Conservation (phyloP, 2,329 filamentous ascomycete genomes). For the Falciphora oryzae region DNA sequence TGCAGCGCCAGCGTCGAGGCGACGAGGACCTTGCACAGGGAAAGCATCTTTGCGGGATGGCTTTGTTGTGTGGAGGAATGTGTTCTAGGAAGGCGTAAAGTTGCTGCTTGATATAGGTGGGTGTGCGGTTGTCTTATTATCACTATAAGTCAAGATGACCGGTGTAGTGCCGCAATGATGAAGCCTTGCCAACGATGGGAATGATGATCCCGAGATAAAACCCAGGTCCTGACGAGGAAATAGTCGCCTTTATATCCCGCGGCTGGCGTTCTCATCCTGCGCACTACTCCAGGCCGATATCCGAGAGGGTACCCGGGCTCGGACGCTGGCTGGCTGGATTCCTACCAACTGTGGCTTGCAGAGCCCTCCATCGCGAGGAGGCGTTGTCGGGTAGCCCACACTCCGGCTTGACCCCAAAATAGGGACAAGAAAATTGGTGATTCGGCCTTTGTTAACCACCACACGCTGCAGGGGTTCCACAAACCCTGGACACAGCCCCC, state of each 20-base stretch:
- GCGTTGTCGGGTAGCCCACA: not conserved
- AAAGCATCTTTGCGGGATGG: slow-evolving; percentile 11
- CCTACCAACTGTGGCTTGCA: not conserved
- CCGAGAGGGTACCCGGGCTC: not conserved
- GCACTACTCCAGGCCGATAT: not conserved
- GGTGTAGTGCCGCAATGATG: not conserved
- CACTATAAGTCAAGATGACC: not conserved
- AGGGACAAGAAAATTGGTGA: not conserved
- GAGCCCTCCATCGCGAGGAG: not conserved
- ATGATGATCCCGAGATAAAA: not conserved
- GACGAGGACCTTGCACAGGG: slow-evolving; percentile 7
- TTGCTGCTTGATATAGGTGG: not conserved
- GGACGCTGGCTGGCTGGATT: not conserved
- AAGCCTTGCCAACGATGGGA: too few species aligned
- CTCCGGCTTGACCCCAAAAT: not conserved
- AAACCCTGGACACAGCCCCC: not conserved
- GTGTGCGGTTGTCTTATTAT: too few species aligned
- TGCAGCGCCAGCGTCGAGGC: slow-evolving; percentile 12
- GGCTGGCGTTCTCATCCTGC: not conserved
- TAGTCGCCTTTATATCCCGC: not conserved
- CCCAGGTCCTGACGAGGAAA: not conserved
- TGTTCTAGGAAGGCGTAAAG: not conserved
- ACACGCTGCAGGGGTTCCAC: not conserved
- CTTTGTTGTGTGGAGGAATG: not conserved
- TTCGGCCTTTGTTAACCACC: not conserved